Base-by-base conservation (phyloP, 306 rosid genomes). In the Acmispon strigosus region DNA sequence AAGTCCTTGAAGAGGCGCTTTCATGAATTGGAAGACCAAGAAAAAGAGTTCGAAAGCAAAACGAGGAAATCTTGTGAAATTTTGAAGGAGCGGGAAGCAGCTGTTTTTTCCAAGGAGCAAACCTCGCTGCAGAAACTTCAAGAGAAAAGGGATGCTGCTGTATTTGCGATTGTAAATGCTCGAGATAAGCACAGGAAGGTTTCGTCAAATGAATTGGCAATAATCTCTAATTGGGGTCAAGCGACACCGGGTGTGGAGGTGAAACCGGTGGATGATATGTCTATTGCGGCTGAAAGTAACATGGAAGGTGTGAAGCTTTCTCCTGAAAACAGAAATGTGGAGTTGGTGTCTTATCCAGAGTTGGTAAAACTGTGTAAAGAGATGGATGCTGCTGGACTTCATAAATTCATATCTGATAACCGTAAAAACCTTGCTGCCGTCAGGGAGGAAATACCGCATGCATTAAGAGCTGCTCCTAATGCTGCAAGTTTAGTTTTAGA, bases 1-100 rank as follows among this genome's bases (percentile, higher is more conserved):
- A 94, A 90, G 74, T 90, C 98, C 70, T 76, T 94, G 72, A 94
- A 94, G 85, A 89, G 97, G 85, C 97, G 98, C 79, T 94, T 94
- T 63, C 86, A 87, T 87, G 97, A 89, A 76, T 78, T 94, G 87
- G 98, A 94, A 79, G 94, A 84, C 84, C 98, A 90, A 76, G 98
- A 94, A 84, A 94, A 89, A 81, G 86, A 83, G 82, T 94, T 89
- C 60, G 87, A 87, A 76, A 85, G 57, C 67, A 89, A 86, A 82
- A 91, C 97, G 34, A 55, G 78, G 51, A 76, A 86, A 82, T 87
- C 96, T 52, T 92, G 78, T 0, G 88, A 81, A 74, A 4, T 86
- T 76, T 70, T 94, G 83, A 82, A 83, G 82, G 89, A 89, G 81
- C 83, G 62, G 50, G 87, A 83, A 81, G 96, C 89, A 36, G 87